Evolutionary conservation across 768 basidiomycete species (phyloP), one percentile per base, ranked within the genome.

Genomic region (Tylopilus rubrobrunneus): DNA sequence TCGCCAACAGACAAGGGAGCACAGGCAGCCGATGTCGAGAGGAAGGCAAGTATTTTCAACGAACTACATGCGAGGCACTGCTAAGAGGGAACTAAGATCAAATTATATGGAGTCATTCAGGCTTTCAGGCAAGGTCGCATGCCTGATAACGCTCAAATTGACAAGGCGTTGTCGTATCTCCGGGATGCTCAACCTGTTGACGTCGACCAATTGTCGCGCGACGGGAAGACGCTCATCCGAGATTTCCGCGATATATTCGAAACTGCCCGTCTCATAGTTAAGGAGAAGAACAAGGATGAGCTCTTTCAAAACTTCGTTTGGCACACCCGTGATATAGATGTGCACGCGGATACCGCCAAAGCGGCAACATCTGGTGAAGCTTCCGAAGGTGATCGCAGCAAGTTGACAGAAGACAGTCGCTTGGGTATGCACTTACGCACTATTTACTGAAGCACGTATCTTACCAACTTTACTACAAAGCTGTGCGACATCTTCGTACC

Each of bases 281-380:
- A 75, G 46, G 78, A 87, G 62, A 97, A 96, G 81, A 97, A 97
- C 60, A 73, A 76, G 23, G 94, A 96, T 61, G 93, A 98, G 73
- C 79, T 98, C 39, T 78, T 97, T 68, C 96, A 98, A 71, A 86
- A 89, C 62, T 95, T 96, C 60, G 71, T 95, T 39, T 94, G 87
- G 87, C 81, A 85, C 56, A 91, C 89, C 1, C 74, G 80, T 33
- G 79, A 80, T 36, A 73, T 85, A 19, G 56, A 58, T 7, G 15
- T 34, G 7, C 11, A 34, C 12, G 31, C 29, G 1, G 60, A 58
- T 67, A 78, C 67, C 51, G 63, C 67, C 36, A 79, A 77, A 70
- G 72, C 25, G 25, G 25, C 68, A 41, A 76, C 74, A 51, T 69
- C 75, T 23, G 67, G 59, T 53, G 74, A 69, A 52, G 63, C 68